Evolutionary conservation across 208 protist genomes (phyloP), one percentile per base, ranked within the genome.

Genomic region (Leishmania major): DNA sequence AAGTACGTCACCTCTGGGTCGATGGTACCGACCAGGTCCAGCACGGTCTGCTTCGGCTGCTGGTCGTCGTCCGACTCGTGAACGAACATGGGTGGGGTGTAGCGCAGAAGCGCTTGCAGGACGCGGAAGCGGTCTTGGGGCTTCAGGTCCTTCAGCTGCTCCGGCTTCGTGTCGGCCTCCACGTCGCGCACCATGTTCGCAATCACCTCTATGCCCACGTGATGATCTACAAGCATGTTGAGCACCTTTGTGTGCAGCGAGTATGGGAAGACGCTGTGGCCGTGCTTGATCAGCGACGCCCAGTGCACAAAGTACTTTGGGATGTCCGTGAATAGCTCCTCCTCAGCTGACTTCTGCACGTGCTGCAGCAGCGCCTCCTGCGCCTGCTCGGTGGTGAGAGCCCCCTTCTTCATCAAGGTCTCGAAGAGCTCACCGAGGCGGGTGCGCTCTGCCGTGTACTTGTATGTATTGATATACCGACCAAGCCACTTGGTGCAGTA

Each of bases 401-500:
- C 87, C 28, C 77, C 69, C 55, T 87, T 83, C 43, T 89, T 86
- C 72, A 90, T 77, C 17, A 97, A 80, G 13, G 83, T 81, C 72
- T 93, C 87, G 80, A 97, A 96, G 6, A 97, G 84, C 81, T 97
- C 92, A 31, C 94, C 92, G 43, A 97, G 82, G 5, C 92, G 86
- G 49, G 79, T 82, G 25, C 94, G 90, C 87, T 96, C 91, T 47
- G 94, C 76, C n/a, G 62, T 81, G 83, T 95, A 96, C 47, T 87
- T 86, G 71, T 88, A 85, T 28, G 86, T 95, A 53, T 88, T 94
- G 62, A 97, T 92, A 85, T 94, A 96, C 35, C 94, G 89, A 51
- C 89, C 83, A 49, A 97, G 77, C 80, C 87, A 89, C 53, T 91
- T 84, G 57, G 80, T 82, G 80, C 84, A 91, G 81, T 96, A 96